Conservation (phyloP, 192 early-diverging fungal genomes). For the Kappamyces sp. region DNA sequence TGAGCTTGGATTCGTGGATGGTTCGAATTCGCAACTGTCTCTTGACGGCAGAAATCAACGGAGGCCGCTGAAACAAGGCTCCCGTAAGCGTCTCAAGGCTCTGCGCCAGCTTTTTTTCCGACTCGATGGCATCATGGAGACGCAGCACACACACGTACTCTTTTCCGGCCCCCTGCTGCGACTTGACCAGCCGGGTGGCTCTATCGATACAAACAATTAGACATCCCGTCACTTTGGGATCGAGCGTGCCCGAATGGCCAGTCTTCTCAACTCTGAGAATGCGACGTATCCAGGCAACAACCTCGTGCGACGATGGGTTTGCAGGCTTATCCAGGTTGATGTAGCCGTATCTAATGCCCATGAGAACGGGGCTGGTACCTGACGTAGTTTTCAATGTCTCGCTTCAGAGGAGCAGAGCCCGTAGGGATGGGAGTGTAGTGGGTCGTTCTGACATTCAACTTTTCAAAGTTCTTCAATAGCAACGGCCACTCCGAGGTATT, state of each 20-base stretch:
- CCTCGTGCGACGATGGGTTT: constrained; percentile 99
- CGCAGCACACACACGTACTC: constrained; percentile 96
- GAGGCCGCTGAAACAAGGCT: constrained; percentile 97
- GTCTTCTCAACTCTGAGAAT: constrained; percentile 98
- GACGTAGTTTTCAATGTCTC: constrained; percentile 84
- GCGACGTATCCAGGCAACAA: constrained; percentile 98
- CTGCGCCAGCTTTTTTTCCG: constrained; percentile 79
- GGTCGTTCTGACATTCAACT: constrained; percentile 92
- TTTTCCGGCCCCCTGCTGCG: constrained; percentile 98
- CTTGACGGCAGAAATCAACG: constrained; percentile 98
- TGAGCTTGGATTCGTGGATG: constrained; percentile 91
- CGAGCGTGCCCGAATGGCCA: constrained; percentile 95
- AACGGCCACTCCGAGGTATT: constrained; percentile 95
- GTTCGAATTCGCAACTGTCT: constrained; percentile 98
- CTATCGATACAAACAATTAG: constrained; percentile 99
- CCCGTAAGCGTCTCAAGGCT: constrained; percentile 95
- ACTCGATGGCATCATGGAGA: constrained; percentile 89
- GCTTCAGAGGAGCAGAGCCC: constrained; percentile 91
- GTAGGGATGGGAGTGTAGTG: constrained; percentile 98
- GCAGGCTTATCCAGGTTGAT: constrained; percentile 99
- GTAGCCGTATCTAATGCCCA: constrained; percentile 72
- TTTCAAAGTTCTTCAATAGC: constrained; percentile 89
- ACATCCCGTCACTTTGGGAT: constrained; percentile 99
- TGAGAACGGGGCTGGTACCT: constrained; percentile 31
- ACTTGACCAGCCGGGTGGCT: constrained; percentile 97